phyloP scores from a whole-genome alignment of 1,139 yeast genomes.

The Suhomyces anneliseae region DNA sequence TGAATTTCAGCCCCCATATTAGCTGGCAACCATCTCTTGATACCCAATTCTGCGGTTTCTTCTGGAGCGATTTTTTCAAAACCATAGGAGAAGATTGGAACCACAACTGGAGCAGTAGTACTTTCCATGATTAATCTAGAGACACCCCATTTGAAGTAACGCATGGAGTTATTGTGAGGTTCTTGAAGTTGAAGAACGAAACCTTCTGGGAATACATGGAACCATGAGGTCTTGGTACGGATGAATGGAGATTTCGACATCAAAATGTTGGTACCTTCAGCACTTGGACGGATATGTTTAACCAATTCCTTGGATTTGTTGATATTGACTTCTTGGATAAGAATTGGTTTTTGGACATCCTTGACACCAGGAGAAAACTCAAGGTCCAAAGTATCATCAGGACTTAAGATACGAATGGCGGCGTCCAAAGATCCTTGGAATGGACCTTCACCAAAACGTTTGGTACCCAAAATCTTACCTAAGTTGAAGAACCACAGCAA shows the following conservation, averaged over 20 bases:
- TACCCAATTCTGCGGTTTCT: slow-evolving; percentile 52
- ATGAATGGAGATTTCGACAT: slow-evolving; percentile 49
- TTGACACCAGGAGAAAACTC: slow-evolving; percentile 43
- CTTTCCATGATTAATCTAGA: slow-evolving; percentile 80
- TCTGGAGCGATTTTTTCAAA: slow-evolving; percentile 90
- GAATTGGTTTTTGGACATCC: slow-evolving; percentile 27
- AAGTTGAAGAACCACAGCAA: slow-evolving; percentile 70
- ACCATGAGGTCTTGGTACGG: slow-evolving; percentile 75
- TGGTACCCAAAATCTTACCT: slow-evolving; percentile 85
- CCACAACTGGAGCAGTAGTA: slow-evolving; percentile 77
- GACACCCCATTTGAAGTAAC: slow-evolving; percentile 96
- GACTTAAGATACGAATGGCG: slow-evolving; percentile 78
- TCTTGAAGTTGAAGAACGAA: slow-evolving; percentile 82
- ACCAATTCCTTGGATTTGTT: slow-evolving; percentile 20
- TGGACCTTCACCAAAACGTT: slow-evolving; percentile 88
- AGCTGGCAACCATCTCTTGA: slow-evolving; percentile 60
- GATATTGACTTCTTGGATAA: slow-evolving; percentile 34
- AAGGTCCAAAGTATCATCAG: slow-evolving; percentile 67
- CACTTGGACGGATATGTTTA: slow-evolving; percentile 28
- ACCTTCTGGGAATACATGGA: slow-evolving; percentile 95
- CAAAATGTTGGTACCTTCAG: slow-evolving; percentile 32
- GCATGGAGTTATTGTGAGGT: slow-evolving; percentile 80
- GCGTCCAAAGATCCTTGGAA: slow-evolving; percentile 92
- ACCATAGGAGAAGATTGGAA: slow-evolving; percentile 88
- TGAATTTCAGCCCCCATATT: slow-evolving; percentile 68